Evolutionary conservation across 768 basidiomycete genomes (phyloP).

Genomic region (Gautieria morchelliformis): DNA sequence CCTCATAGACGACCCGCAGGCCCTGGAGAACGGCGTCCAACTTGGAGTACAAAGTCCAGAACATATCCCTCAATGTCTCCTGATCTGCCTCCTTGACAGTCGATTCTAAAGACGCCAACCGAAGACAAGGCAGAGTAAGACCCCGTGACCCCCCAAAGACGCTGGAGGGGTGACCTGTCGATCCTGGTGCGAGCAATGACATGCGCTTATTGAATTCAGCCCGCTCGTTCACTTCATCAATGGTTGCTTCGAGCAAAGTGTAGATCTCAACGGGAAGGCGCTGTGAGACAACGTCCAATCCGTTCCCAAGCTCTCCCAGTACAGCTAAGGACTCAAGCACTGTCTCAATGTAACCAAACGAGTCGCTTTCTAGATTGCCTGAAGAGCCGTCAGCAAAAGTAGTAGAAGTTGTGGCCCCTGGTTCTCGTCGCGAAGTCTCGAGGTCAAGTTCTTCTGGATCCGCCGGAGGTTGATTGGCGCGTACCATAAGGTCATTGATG

Average conservation of each 20-base stretch:
- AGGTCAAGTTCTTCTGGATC: constrained; percentile 41
- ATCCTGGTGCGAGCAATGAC: constrained; percentile 24
- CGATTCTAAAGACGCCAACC: constrained; percentile 66
- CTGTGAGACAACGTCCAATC: constrained; percentile 76
- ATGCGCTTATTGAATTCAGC: constrained; percentile 64
- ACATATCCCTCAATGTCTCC: constrained; percentile 81
- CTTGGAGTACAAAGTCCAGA: constrained; percentile 97
- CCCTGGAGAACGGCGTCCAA: constrained; percentile 90
- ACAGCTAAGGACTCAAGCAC: constrained; percentile 89
- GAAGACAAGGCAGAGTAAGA: constrained; percentile 26
- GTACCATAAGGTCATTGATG: constrained; percentile 52
- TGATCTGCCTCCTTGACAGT: constrained; percentile 67
- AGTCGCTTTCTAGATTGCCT: constrained; percentile 81
- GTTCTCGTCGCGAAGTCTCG: background rate
- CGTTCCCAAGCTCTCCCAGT: constrained; percentile 77
- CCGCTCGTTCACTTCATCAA: constrained; percentile 88
- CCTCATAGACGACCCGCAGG: constrained; percentile 81
- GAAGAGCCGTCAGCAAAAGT: background rate
- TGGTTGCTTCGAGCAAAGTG: constrained; percentile 71
- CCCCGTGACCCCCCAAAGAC: constrained; percentile 29
- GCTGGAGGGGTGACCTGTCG: constrained; percentile 36
- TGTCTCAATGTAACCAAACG: constrained; percentile 87
- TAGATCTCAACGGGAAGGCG: constrained; percentile 79
- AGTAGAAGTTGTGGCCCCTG: background rate
- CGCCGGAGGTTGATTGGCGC: constrained; percentile 71